A percentile compares a stretch with the other conserved stretches of the same genome.
phyloP scores from a whole-genome alignment of 148 eudicot species.

The Oxyria digyna region DNA sequence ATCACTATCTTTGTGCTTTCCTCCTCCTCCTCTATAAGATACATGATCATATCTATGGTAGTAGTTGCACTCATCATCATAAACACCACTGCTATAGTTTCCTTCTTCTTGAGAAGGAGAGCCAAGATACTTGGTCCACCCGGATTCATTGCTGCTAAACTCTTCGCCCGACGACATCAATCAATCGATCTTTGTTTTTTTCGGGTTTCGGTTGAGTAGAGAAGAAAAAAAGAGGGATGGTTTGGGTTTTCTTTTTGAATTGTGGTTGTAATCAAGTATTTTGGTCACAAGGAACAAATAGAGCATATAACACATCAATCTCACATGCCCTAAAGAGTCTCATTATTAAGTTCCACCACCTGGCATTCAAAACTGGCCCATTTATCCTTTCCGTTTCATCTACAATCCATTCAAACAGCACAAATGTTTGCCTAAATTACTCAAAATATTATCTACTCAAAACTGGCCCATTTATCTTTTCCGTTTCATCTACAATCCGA shows the following conservation, averaged over 20 bases:
- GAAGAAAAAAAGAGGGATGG: too few species aligned
- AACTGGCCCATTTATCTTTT: too few species aligned
- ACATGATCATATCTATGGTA: not conserved
- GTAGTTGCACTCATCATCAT: not conserved
- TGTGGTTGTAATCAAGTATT: not conserved
- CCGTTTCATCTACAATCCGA: too few species aligned
- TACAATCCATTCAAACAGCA: not conserved
- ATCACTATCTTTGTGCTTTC: conserved; percentile 2
- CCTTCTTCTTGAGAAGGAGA: conserved; percentile 12
- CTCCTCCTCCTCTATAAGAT: not conserved
- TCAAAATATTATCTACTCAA: not conserved
- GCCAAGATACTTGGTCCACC: conserved; percentile 14
- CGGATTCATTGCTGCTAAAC: conserved; percentile 14
- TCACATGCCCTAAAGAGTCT: conserved; percentile 10
- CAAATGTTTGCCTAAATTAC: not conserved
- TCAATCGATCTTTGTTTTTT: too few species aligned
- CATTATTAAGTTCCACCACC: conserved; percentile 8
- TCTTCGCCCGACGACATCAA: conserved; percentile 3
- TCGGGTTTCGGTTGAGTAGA: too few species aligned
- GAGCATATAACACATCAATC: conserved; percentile 9
- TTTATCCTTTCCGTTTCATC: conserved; percentile 2
- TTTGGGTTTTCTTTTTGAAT: not conserved
- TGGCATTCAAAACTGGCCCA: conserved; percentile 9
- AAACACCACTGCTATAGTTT: conserved; percentile 3
- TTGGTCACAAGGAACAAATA: conserved; percentile 7